Percentiles rank a stretch among this genome's conserved stretches.
Evolutionary conservation across 2,329 filamentous ascomycete species (phyloP).

Genomic region (Diaporthe destruens): DNA sequence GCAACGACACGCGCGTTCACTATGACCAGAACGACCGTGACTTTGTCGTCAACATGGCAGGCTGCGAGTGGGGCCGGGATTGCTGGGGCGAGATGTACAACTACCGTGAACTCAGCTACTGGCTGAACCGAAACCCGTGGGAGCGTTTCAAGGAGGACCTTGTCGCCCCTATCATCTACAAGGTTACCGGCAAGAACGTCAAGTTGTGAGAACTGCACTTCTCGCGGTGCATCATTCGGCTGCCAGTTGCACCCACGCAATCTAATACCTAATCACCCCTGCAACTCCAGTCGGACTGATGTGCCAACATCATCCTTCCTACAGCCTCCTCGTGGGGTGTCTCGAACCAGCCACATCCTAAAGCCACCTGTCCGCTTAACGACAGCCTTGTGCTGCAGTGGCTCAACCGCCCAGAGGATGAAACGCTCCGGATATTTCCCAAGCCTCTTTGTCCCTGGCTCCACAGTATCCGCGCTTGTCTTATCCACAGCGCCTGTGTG

Average conservation of each 20-base stretch:
- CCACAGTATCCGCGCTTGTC: conserved; percentile 11
- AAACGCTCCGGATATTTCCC: background rate
- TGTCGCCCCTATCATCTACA: conserved; percentile 71
- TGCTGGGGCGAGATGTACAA: conserved; percentile 99
- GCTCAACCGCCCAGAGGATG: conserved; percentile 9
- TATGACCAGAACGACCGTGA: conserved; percentile 89
- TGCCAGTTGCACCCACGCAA: conserved; percentile 3
- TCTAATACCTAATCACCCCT: conserved; percentile 21
- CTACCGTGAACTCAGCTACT: conserved; percentile 91
- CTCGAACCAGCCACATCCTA: background rate
- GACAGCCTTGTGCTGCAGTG: conserved; percentile 4
- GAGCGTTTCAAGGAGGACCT: conserved; percentile 79
- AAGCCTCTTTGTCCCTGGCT: conserved; percentile 27
- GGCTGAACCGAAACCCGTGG: conserved; percentile 86
- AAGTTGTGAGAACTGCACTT: conserved; percentile 58
- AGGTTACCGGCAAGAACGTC: conserved; percentile 72
- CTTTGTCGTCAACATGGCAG: conserved; percentile 98
- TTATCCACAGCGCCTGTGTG: conserved; percentile 29
- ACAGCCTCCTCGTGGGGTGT: background rate
- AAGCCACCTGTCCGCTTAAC: background rate
- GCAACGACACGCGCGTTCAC: conserved; percentile 82
- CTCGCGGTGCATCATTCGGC: background rate
- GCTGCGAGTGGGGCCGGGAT: conserved; percentile 95
- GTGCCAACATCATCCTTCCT: conserved; percentile 2
- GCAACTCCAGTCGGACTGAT: conserved; percentile 12